A percentile compares a stretch with the other conserved stretches of the same genome.
phyloP scores from a whole-genome alignment of 164 flowering plant species.

The Euptelea pleiosperma region DNA sequence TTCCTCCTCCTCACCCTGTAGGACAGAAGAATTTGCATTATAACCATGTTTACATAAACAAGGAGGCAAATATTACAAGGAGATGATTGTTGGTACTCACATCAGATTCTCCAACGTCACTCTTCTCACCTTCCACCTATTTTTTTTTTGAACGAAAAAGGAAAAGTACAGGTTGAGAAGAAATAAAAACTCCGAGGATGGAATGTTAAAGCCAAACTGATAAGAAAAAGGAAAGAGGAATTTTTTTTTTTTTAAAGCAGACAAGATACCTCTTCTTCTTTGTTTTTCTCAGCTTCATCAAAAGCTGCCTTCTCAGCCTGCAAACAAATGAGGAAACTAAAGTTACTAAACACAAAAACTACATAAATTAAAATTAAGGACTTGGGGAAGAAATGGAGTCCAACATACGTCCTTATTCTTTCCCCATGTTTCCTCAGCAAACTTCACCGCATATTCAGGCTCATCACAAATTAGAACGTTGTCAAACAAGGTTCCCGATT shows the following conservation, averaged over 20 bases:
- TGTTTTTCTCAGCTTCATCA: constrained; percentile 60
- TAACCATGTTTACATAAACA: neutral
- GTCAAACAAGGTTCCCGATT: constrained; percentile 74
- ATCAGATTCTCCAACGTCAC: constrained; percentile 17
- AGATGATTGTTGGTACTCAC: constrained; percentile 5
- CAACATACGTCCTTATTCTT: constrained; percentile 37
- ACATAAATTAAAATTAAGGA: neutral
- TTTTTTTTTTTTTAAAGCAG: too few species aligned
- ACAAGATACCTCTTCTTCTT: constrained; percentile 45
- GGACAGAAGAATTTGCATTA: neutral
- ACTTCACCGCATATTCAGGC: constrained; percentile 69
- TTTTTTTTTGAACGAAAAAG: too few species aligned
- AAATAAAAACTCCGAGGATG: neutral
- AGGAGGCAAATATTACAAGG: neutral
- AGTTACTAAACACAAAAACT: neutral
- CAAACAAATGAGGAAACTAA: constrained; percentile 6
- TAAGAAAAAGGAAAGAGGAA: neutral
- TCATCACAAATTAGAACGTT: constrained; percentile 74
- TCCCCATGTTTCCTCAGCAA: constrained; percentile 55
- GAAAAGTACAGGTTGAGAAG: neutral
- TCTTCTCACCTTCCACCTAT: constrained; percentile 20
- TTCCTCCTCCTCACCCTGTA: constrained; percentile 21
- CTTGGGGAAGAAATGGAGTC: neutral
- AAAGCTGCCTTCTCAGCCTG: constrained; percentile 61
- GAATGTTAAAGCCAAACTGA: neutral